Base-by-base conservation (phyloP, 2,329 filamentous ascomycete species). In the Nothophoma quercina region DNA sequence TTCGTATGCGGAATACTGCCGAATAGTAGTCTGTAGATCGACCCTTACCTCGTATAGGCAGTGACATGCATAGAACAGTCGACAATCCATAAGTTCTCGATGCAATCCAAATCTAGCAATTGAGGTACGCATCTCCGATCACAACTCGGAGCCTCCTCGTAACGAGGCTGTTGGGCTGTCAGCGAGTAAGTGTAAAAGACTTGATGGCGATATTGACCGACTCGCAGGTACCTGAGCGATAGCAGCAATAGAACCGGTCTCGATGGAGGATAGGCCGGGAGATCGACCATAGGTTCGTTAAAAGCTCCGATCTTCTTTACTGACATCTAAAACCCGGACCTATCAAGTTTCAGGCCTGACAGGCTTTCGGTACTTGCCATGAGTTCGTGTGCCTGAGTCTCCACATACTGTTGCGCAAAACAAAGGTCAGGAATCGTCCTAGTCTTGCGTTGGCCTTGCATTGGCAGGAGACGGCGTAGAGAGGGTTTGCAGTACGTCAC, bases 391-490 rank as follows among this genome's bases (percentile, higher is more conserved):
- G n/a, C 39, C 33, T 44, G 47, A 38, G 16, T 36, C 25, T 50
- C 33, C 39, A 23, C 43, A 30, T 10, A 19, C 21, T 16, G 23
- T 28, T 13, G 15, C 10, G 12, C 13, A 38, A 7, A 44, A 28
- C 39, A 34, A 40, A 32, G 43, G 33, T 38, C 32, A 26, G 15
- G 29, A 53, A 28, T 44, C 43, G 48, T 35, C 39, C 33, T 48
- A 48, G 50, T 41, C 19, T 36, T 33, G 21, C 40, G 13, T 32
- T 44, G 39, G 47, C 43, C 10, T 34, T 21, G 12, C 33, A 6
- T 41, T 46, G 30, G 22, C 23, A 34, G 2, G n/a, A 9, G 32
- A 47, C 16, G 30, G 42, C 19, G 32, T 12, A 21, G 22, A 43
- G 21, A 41, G 13, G n/a, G n/a, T 36, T 25, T 26, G 18, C 18